Evolutionary conservation across 2,329 filamentous ascomycete genomes (phyloP).

Genomic region (Aspergillus quadricinctus): DNA sequence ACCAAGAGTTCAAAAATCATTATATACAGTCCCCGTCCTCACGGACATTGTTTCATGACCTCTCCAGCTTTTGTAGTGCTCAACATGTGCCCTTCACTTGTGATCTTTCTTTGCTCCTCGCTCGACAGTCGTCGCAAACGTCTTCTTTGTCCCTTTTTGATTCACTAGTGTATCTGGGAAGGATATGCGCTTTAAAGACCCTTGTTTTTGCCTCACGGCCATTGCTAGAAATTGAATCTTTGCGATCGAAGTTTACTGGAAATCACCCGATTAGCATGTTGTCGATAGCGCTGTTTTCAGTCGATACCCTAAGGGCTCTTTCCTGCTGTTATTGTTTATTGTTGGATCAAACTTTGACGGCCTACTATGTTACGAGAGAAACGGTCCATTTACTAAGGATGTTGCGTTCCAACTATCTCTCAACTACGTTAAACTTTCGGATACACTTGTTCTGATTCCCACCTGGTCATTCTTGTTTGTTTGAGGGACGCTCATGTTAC

Average conservation of each 20-base stretch:
- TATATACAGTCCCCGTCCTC: slow-evolving; percentile 32
- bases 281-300: slow-evolving; percentile 21
- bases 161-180: slow-evolving; percentile 15
- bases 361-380: slow-evolving; percentile 5
- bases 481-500: neutral
- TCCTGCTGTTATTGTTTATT: slow-evolving; percentile 4
- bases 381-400: slow-evolving; percentile 6
- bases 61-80: slow-evolving; percentile 6
- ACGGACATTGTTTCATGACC: slow-evolving; percentile 26
- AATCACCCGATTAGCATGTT: slow-evolving; percentile 1
- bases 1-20: slow-evolving; percentile 11
- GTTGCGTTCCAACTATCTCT: neutral
- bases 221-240: slow-evolving; percentile 6
- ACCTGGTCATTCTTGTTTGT: neutral
- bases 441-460: neutral
- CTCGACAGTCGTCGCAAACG: neutral
- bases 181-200: slow-evolving; percentile 21
- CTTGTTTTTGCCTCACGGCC: slow-evolving; percentile 23
- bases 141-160: slow-evolving; percentile 12
- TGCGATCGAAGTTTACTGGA: slow-evolving; percentile 2
- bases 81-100: slow-evolving; percentile 10
- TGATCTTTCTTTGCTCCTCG: neutral
- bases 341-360: neutral
- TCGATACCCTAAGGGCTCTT: slow-evolving; percentile 1
- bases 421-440: neutral